These are phyloP conservation scores for Aphanomyces invadans DNA, from an alignment of 352 stramenopile genomes.

Conservation along the genomic window DNA sequence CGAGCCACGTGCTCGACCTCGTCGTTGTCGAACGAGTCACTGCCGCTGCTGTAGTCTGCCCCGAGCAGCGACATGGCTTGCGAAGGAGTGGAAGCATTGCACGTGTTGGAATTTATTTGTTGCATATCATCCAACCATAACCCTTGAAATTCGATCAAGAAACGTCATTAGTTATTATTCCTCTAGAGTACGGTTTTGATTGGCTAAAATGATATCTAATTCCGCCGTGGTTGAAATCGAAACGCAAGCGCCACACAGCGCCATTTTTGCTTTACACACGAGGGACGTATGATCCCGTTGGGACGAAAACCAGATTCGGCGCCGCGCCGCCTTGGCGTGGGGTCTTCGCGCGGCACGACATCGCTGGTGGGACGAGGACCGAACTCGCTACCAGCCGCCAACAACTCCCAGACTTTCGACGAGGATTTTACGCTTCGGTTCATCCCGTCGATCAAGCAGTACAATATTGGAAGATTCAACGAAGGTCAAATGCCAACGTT, in stretches of 20 bases:
- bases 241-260: constrained; percentile 1
- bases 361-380: neutral
- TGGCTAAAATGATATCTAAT: neutral
- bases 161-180: too few relatives aligned
- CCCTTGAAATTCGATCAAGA: too few relatives aligned
- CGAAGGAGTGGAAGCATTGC: constrained; percentile 21
- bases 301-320: neutral
- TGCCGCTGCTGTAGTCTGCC: constrained; percentile 36
- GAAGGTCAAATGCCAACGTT: constrained; percentile 56
- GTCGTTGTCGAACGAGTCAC: constrained; percentile 30
- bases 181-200: too few relatives aligned
- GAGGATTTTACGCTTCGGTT: constrained; percentile 73
- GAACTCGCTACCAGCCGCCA: neutral
- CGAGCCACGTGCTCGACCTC: constrained; percentile 27
- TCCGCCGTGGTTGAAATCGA: neutral
- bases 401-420: constrained; percentile 26
- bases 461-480: constrained; percentile 82
- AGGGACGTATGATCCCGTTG: constrained; percentile 10
- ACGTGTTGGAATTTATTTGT: constrained; percentile 12
- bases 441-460: constrained; percentile 82
- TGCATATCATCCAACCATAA: neutral
- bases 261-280: constrained; percentile 2
- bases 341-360: neutral
- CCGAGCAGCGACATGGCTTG: constrained; percentile 42
- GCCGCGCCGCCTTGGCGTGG: neutral